A percentile compares a stretch with the other conserved stretches of the same genome.
These are phyloP conservation scores for Penicillium sp. DNA, from an alignment of 2,329 filamentous ascomycete species.

Conservation along the genomic window DNA sequence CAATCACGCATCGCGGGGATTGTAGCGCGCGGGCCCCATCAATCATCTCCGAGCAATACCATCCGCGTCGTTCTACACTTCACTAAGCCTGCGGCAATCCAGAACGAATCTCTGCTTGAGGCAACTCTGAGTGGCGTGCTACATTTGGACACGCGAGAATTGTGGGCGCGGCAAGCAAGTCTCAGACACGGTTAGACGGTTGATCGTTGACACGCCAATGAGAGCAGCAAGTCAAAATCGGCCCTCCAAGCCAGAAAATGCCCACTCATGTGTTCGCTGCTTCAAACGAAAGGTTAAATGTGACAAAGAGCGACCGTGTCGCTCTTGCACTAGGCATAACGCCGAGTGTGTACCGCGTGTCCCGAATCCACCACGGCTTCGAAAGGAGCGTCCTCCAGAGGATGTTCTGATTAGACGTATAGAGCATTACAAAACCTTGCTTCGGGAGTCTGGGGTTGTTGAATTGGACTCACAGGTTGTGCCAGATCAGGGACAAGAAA, in stretches of 20 bases:
- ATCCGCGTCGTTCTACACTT: too few relatives aligned
- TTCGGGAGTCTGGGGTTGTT: neutral
- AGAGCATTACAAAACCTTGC: neutral
- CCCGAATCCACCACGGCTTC: neutral
- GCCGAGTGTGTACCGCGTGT: neutral
- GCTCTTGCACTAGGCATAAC: neutral
- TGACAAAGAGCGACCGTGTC: slow-evolving; percentile 1
- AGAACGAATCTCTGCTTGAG: too few relatives aligned
- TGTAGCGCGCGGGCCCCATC: too few relatives aligned
- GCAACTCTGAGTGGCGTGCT: too few relatives aligned
- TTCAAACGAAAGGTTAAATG: slow-evolving; percentile 9
- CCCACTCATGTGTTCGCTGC: slow-evolving; percentile 3
- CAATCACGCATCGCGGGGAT: too few relatives aligned
- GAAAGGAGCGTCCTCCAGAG: neutral
- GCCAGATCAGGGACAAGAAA: neutral
- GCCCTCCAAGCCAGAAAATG: neutral
- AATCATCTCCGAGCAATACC: too few relatives aligned
- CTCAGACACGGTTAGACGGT: neutral
- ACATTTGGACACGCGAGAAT: too few relatives aligned
- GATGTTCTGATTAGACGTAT: neutral
- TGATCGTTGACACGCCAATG: neutral
- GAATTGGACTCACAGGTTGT: neutral
- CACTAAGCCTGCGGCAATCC: too few relatives aligned
- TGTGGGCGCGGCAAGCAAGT: neutral
- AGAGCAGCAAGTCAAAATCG: neutral